phyloP scores from a whole-genome alignment of 371 early-diverging fungal species.

The Dichotomocladium elegans region DNA sequence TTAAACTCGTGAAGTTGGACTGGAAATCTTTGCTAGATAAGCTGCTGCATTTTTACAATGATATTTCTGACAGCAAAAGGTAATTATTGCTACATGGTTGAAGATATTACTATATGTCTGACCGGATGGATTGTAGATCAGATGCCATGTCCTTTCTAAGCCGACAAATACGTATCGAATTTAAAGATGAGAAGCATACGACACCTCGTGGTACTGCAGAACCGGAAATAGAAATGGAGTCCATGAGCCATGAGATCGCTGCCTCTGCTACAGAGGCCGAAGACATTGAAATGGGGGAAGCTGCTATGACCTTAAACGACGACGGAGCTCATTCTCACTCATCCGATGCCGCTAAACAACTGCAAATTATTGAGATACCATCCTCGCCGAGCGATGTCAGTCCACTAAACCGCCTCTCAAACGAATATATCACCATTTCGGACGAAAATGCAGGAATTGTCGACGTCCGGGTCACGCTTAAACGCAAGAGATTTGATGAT shows the following conservation, averaged over 20 bases:
- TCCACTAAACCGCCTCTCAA: neutral
- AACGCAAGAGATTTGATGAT: neutral
- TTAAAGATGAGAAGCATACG: too few relatives aligned
- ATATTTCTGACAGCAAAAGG: neutral
- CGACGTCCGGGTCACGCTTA: neutral
- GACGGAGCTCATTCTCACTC: neutral
- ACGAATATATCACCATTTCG: too few relatives aligned
- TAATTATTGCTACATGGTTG: too few relatives aligned
- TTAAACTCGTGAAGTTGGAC: conserved; percentile 1
- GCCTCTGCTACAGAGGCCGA: neutral
- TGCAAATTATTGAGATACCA: neutral
- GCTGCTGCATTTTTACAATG: conserved; percentile 1
- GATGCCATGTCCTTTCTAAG: too few relatives aligned
- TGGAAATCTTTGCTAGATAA: conserved; percentile 7
- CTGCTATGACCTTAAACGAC: neutral
- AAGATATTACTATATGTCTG: too few relatives aligned
- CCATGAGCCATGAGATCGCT: too few relatives aligned
- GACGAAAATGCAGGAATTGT: neutral
- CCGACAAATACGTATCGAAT: too few relatives aligned
- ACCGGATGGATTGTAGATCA: too few relatives aligned
- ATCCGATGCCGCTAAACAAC: neutral
- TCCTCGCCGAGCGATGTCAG: neutral
- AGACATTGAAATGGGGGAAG: neutral
- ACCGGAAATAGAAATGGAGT: too few relatives aligned
- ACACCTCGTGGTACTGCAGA: too few relatives aligned